A percentile compares a stretch with the other conserved stretches of the same genome.
Conservation (phyloP, 495 filamentous ascomycete species). For the Penicillium cataractarum region DNA sequence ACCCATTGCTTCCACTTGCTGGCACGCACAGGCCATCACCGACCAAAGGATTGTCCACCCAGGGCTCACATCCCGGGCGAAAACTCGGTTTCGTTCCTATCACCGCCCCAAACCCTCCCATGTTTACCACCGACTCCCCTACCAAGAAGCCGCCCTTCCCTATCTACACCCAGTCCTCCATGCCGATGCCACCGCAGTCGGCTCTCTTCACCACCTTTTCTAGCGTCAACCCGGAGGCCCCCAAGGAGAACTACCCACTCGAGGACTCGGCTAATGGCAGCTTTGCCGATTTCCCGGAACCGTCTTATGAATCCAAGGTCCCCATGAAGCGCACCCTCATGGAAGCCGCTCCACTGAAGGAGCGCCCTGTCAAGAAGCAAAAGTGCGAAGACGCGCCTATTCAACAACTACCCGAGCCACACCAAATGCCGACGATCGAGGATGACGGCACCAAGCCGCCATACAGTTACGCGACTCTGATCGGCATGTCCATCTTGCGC, state of each 20-base stretch:
- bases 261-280: conserved; percentile 53
- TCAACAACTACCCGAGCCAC: conserved; percentile 65
- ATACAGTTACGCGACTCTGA: conserved; percentile 93
- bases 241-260: conserved; percentile 69
- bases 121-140: conserved; percentile 81
- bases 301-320: conserved; percentile 61
- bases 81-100: conserved; percentile 63
- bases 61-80: conserved; percentile 39
- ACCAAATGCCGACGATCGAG: conserved; percentile 75
- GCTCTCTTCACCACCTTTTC: conserved; percentile 67
- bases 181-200: conserved; percentile 65
- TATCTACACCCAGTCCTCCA: conserved; percentile 41
- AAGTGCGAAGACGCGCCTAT: conserved; percentile 50
- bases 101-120: conserved; percentile 65
- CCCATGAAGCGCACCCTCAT: conserved; percentile 68
- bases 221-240: conserved; percentile 42
- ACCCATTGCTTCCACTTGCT: conserved; percentile 57
- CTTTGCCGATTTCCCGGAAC: conserved; percentile 56
- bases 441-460: conserved; percentile 89
- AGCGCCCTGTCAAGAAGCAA: conserved; percentile 67
- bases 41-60: conserved; percentile 49
- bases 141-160: conserved; percentile 71
- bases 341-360: conserved; percentile 75
- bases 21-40: conserved; percentile 62
- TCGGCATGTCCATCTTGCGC: conserved; percentile 94